Percentiles rank a stretch among this genome's conserved stretches.
Conservation (phyloP, 768 basidiomycete species). For the Auriscalpium orientale region DNA sequence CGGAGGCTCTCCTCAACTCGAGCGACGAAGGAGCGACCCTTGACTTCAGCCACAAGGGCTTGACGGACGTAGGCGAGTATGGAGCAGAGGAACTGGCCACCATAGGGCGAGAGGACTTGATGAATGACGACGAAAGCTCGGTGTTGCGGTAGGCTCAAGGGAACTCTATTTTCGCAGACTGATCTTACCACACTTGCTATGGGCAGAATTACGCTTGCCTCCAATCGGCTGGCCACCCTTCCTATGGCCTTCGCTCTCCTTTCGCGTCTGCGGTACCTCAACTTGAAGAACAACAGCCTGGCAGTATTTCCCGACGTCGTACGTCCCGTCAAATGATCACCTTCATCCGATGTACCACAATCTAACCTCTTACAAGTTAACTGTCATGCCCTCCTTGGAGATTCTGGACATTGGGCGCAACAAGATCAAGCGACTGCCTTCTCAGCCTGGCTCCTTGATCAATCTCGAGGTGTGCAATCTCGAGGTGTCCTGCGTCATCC, state of each 20-base stretch:
- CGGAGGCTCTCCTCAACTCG: constrained; percentile 58
- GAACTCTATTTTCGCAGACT: background rate
- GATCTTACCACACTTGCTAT: background rate
- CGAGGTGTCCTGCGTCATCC: background rate
- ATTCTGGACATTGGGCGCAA: constrained; percentile 94
- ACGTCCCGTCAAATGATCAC: constrained; percentile 25
- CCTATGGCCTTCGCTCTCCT: constrained; percentile 69
- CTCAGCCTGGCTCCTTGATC: constrained; percentile 68
- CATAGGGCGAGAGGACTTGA: constrained; percentile 38
- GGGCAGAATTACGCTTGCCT: constrained; percentile 73
- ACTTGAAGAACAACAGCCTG: constrained; percentile 80
- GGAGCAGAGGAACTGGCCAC: constrained; percentile 74
- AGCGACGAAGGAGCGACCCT: constrained; percentile 77
- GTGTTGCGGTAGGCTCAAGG: constrained; percentile 49
- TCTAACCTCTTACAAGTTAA: constrained; percentile 45
- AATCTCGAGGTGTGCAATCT: constrained; percentile 55
- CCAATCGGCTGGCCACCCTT: constrained; percentile 74
- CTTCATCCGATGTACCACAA: background rate
- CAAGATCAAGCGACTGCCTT: constrained; percentile 74
- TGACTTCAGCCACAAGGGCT: constrained; percentile 70
- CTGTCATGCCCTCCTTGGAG: constrained; percentile 79
- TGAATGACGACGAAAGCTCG: constrained; percentile 37
- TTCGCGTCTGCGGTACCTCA: constrained; percentile 74
- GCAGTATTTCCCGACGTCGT: constrained; percentile 83
- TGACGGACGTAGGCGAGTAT: constrained; percentile 67